Evolutionary conservation across 208 protist genomes (phyloP), one percentile per base, ranked within the genome.

Genomic region (Acanthamoeba lenticulata): DNA sequence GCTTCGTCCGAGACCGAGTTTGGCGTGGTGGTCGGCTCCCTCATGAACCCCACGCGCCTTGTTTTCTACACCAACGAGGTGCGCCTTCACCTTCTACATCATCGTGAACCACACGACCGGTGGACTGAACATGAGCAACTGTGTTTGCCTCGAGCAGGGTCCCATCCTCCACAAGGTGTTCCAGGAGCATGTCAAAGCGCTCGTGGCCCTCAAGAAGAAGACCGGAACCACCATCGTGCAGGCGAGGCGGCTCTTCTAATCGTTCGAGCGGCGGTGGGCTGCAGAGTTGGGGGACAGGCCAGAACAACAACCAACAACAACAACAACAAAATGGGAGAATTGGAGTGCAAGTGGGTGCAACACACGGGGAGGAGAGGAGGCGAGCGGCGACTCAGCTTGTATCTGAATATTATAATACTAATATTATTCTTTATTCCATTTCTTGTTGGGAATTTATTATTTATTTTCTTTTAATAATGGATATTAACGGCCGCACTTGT

Each of bases 31-130:
- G 79, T 88, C 29, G 79, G 79, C 32, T 62, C 45, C 27, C 79
- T 88, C 79, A 88, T 88, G 79, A 88, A 88, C 79, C 79, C 79
- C 27, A 62, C 79, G 7, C 42, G 79, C 17, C 79, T 62, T n/a
- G 79, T 88, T 6, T 88, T 88, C 79, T 88, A 88, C 79, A 62
- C 79, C 34, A 62, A 49, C 29, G 79, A 88, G 38, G 79, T 88
- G 13, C 79, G 79, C 32, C 21, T 29, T 6, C 29, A 9, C 9
- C 4, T 55, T 19, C 47, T 55, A 52, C 5, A 5, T 62, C 21
- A 15, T 29, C 19, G 11, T 1, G 0, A 15, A 49, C 45, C 55
- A 21, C 19, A 27, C 19, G 55, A n/a, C n/a, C n/a, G n/a, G n/a
- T n/a, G n/a, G n/a, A 69, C 60, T n/a, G 29, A n/a, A 69, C 60